A percentile compares a stretch with the other conserved stretches of the same genome.
These are phyloP conservation scores for Dictyostelium capitatum DNA, from an alignment of 78 protist genomes.

Conservation along the genomic window DNA sequence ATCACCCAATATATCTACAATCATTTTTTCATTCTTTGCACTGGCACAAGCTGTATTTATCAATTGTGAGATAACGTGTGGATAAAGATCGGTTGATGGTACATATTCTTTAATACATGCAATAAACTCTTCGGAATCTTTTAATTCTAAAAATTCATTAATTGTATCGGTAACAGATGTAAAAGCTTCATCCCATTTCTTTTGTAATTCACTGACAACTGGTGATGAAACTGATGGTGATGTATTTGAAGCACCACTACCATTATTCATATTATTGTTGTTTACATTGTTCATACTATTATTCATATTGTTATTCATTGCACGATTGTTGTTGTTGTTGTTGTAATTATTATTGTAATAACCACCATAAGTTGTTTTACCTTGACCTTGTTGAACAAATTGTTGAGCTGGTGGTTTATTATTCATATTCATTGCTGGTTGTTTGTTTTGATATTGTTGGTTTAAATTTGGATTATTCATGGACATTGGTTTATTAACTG, in stretches of 20 bases:
- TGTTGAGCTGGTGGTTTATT: constrained; percentile 27
- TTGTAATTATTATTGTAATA: not conserved
- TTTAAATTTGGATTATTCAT: not conserved
- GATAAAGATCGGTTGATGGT: constrained; percentile 30
- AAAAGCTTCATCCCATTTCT: not conserved
- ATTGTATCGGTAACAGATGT: not conserved
- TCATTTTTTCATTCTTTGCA: not conserved
- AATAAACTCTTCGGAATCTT: constrained; percentile 6
- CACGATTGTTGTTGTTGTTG: not conserved
- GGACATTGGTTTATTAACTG: not conserved
- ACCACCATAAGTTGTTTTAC: too few relatives aligned
- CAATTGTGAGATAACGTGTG: constrained; percentile 29
- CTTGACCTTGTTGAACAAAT: not conserved
- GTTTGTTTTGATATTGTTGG: not conserved
- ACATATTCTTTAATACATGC: constrained; percentile 35
- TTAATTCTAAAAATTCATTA: constrained; percentile 6
- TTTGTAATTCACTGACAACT: not conserved
- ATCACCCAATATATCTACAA: not conserved
- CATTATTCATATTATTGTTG: not conserved
- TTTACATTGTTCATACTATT: not conserved
- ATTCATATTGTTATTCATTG: not conserved
- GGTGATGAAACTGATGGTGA: not conserved
- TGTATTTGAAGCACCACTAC: not conserved
- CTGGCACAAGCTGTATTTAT: constrained; percentile 1
- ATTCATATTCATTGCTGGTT: constrained; percentile 2